A percentile compares a stretch with the other conserved stretches of the same genome.
These are phyloP conservation scores for Marasmius tenuissimus DNA, from an alignment of 1,284 basidiomycete species.

Conservation along the genomic window DNA sequence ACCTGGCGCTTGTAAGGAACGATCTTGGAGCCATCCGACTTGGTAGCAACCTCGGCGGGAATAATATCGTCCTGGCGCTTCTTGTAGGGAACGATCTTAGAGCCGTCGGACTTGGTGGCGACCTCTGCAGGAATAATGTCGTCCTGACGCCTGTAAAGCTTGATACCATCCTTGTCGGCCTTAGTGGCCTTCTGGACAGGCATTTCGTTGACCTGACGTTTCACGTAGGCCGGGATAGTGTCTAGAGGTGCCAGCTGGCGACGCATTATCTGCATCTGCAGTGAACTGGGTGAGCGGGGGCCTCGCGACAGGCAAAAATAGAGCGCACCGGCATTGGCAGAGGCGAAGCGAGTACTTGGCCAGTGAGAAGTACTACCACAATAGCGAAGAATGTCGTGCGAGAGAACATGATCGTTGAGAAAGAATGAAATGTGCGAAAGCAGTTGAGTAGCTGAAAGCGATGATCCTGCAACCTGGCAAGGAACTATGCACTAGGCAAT, in stretches of 20 bases:
- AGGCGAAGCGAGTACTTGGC: slow-evolving; percentile 40
- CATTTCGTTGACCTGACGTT: slow-evolving; percentile 3
- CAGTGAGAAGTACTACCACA: slow-evolving; percentile 43
- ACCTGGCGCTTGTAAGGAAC: slow-evolving; percentile 4
- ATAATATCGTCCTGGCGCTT: slow-evolving; percentile 28
- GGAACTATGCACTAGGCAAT: slow-evolving; percentile 25
- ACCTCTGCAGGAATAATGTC: slow-evolving; percentile 19
- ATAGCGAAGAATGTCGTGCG: slow-evolving; percentile 39
- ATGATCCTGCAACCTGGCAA: slow-evolving; percentile 38
- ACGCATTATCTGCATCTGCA: slow-evolving; percentile 11
- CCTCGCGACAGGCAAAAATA: not conserved
- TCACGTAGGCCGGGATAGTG: slow-evolving; percentile 44
- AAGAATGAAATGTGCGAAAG: slow-evolving; percentile 22
- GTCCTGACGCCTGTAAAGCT: slow-evolving; percentile 22
- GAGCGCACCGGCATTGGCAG: slow-evolving; percentile 28
- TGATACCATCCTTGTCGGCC: not conserved
- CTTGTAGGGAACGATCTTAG: slow-evolving; percentile 2
- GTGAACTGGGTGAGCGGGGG: not conserved
- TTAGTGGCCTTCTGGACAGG: slow-evolving; percentile 3
- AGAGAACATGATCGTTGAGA: slow-evolving; percentile 43
- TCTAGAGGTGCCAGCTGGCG: slow-evolving; percentile 38
- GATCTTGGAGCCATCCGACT: slow-evolving; percentile 2
- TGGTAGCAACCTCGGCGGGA: slow-evolving; percentile 3
- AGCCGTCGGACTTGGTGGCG: not conserved
- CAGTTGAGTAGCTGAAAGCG: slow-evolving; percentile 16